Conservation (phyloP, 1,284 basidiomycete genomes). For the Ganoderma multipileum region DNA sequence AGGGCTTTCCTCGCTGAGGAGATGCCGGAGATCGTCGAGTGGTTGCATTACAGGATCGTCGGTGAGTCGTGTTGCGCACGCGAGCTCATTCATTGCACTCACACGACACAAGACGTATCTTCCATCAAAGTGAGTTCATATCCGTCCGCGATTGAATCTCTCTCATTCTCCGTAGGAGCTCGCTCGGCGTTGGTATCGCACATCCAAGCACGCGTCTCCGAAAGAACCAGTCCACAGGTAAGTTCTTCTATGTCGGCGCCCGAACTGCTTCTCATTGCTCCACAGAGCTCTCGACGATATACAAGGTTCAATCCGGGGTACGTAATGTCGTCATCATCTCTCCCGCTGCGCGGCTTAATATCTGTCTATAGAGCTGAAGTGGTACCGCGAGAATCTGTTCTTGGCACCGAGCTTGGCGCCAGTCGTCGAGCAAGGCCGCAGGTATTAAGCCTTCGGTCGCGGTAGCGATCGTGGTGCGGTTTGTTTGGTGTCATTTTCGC, state of each 20-base stretch:
- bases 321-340: slow-evolving; percentile 12
- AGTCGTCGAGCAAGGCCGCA: slow-evolving; percentile 21
- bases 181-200: slow-evolving; percentile 74
- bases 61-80: slow-evolving; percentile 22
- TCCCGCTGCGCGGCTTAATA: neutral
- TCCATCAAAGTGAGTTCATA: slow-evolving; percentile 68
- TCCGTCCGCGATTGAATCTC: neutral
- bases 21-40: slow-evolving; percentile 78
- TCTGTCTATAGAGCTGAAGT: slow-evolving; percentile 28
- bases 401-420: slow-evolving; percentile 24
- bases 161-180: slow-evolving; percentile 59
- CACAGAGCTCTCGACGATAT: slow-evolving; percentile 82
- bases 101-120: slow-evolving; percentile 66
- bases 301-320: slow-evolving; percentile 74
- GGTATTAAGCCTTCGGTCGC: slow-evolving; percentile 12
- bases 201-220: slow-evolving; percentile 35
- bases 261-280: neutral
- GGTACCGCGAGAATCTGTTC: slow-evolving; percentile 37
- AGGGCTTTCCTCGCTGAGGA: slow-evolving; percentile 73
- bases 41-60: slow-evolving; percentile 73
- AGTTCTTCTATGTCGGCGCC: slow-evolving; percentile 17
- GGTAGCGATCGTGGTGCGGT: too few species aligned
- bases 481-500: too few species aligned
- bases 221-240: slow-evolving; percentile 58
- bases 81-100: slow-evolving; percentile 11